Base-by-base conservation (phyloP, 805 yeast genomes). In the Candida odintsovae region DNA sequence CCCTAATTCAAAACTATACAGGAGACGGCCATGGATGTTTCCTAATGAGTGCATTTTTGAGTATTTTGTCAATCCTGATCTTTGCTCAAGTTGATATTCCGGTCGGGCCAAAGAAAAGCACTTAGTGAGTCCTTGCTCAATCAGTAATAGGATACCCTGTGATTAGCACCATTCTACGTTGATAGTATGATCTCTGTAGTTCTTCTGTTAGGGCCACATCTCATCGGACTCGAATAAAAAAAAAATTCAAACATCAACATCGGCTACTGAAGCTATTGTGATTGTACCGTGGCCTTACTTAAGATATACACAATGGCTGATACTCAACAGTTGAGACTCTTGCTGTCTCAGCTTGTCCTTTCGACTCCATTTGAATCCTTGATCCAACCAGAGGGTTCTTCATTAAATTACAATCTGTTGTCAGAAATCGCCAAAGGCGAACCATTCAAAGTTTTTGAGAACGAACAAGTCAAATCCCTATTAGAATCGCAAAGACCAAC, bases 361-460 rank as follows among this genome's bases (percentile, higher is more conserved):
- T 45, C 44, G 6, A 39, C 49, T 1, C 54, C 54, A 2, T 12
- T 19, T 5, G 54, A 49, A 23, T 18, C 48, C 10, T 26, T 52
- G 18, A 26, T 29, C 3, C 20, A 43, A 3, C 49, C 54, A 4
- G 49, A 42, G 36, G 19, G 12, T 5, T 26, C 28, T 3, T 41
- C 43, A 13, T 18, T 15, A 4, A 61, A 41, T 16, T 67, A 47
- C 8, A 38, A 37, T 11, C 35, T 54, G 13, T 31, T 50, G 2
- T 43, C 49, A 22, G 43, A 42, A 19, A 42, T 62, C 21, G 44
- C 54, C 6, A 44, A 48, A 43, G 62, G 62, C 37, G 54, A 57
- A 41, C 50, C 54, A 25, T 46, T 48, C 35, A 52, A 57, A 38
- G 55, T 54, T 2, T 43, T 55, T 6, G 39, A 45, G 12, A 19